Evolutionary conservation across 176 grass and related monocot genomes (phyloP), one percentile per base, ranked within the genome.

Genomic region (Ensete glaucum): DNA sequence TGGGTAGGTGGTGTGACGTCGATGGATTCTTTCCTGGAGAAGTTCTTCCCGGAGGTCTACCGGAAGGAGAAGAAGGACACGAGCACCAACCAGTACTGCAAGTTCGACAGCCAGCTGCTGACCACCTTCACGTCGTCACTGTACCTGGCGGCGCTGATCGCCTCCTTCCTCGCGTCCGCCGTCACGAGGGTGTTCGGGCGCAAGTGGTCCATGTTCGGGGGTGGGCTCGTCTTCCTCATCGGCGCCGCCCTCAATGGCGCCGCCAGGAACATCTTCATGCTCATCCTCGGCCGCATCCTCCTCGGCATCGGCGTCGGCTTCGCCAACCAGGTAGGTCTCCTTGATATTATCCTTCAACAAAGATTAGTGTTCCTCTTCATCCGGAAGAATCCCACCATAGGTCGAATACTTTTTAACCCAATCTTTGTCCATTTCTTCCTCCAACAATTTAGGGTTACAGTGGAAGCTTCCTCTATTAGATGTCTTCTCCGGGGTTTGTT

Each of bases 151-250:
- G 93, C 87, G 43, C 86, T 92, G 49, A 57, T 80, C 1, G 88
- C 93, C 8, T 96, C 93, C 9, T 92, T 96, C 83, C 62, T 71
- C 17, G 93, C 93, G 0, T 85, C 85, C 9, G 71, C 24, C 9
- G 87, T 96, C 11, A 96, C 93, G 3, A 91, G 87, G 12, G 53
- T 83, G 64, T 83, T 76, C 72, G 93, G 92, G 0, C 84, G 93
- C 19, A 96, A 96, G 67, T 96, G 93, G 93, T 96, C 93, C 76
- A 96, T 96, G 93, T 96, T 96, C 74, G 73, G 81, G 72, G 93
- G 93, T 67, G 93, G 93, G 2, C 0, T 96, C 24, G 84, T 84
- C 16, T 96, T 96, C 83, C 79, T 96, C 27, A 79, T 50, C 1
- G 93, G 93, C 16, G 84, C 93, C 0, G 79, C 73, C 1, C 75